Evolutionary conservation across 345 rosid species (phyloP), one percentile per base, ranked within the genome.

Genomic region (Heritiera littoralis): DNA sequence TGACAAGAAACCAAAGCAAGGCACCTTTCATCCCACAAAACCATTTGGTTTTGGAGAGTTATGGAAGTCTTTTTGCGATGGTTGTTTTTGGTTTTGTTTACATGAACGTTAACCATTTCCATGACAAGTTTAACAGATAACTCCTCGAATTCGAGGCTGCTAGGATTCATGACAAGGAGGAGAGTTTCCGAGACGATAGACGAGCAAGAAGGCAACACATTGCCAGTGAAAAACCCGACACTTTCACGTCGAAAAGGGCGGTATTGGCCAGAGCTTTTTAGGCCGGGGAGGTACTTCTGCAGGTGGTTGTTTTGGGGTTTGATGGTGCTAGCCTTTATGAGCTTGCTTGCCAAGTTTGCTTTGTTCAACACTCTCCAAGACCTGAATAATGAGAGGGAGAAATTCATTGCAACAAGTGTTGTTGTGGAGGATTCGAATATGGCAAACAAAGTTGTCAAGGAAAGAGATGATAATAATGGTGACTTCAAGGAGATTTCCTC

Each of bases 121-220:
- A 40, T 17, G 3, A 17, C 59, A 32, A 32, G 58, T 30, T 30
- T 76, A 49, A 12, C 70, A 52, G 15, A 10, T 11, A 12, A 64
- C 41, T 10, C 59, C 59, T 46, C 46, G 9, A 40, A 9, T 7
- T 51, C 45, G 14, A 35, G 23, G 48, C 17, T 66, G 3, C 2
- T 52, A 17, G 17, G 65, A 20, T 54, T 58, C 80, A 77, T 81
- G 85, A 67, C 86, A 3, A 74, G 85, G 70, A 78, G 85, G 81
- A 60, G 83, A 11, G 75, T 77, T n/a, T 17, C 49, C 2, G 82
- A 79, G 38, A 48, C 43, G 30, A 0, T 32, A 3, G 75, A 58
- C 0, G 65, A 30, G 17, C 61, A 55, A 12, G 55, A 40, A 12
- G 58, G 63, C 61, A 43, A 41, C 40, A 11, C 32, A 3, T 49